These are phyloP conservation scores for Pseudogymnoascus sp. DNA, from an alignment of 2,329 filamentous ascomycete species.

Conservation along the genomic window DNA sequence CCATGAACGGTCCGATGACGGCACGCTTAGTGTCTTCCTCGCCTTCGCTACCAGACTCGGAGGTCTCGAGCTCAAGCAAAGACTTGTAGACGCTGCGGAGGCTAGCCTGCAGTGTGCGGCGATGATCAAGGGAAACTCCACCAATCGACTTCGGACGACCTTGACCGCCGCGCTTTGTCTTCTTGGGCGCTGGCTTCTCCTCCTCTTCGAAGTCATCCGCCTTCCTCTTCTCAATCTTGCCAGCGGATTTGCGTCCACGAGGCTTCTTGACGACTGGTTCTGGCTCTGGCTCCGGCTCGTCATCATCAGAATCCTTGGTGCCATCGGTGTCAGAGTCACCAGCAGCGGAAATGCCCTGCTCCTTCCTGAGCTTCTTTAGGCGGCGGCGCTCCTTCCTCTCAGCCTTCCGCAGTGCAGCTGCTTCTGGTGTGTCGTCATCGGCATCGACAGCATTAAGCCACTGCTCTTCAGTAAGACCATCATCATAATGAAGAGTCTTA, in stretches of 20 bases:
- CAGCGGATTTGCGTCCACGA: constrained; percentile 70
- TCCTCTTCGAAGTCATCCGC: constrained; percentile 63
- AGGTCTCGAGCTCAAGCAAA: constrained; percentile 67
- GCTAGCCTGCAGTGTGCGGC: constrained; percentile 70
- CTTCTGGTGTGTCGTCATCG: constrained; percentile 89
- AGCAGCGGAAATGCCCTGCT: constrained; percentile 2
- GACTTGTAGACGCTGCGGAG: constrained; percentile 69
- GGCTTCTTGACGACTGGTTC: constrained; percentile 59
- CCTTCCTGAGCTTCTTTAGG: constrained; percentile 42
- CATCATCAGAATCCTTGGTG: constrained; percentile 27
- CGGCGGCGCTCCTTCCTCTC: constrained; percentile 75
- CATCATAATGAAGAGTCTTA: constrained; percentile 90
- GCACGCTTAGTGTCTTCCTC: constrained; percentile 52
- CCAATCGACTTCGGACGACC: constrained; percentile 47
- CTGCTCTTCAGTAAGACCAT: constrained; percentile 95
- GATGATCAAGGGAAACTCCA: constrained; percentile 55
- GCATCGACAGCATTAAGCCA: constrained; percentile 98
- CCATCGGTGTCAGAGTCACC: constrained; percentile 9
- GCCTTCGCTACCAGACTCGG: constrained; percentile 49
- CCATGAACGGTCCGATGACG: constrained; percentile 90
- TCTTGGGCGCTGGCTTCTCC: constrained; percentile 68
- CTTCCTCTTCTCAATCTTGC: constrained; percentile 77
- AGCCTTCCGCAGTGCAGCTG: constrained; percentile 82
- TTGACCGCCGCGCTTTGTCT: constrained; percentile 65
- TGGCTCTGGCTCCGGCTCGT: constrained; percentile 55